Percentiles rank a stretch among this genome's conserved stretches.
Conservation (phyloP, 2,329 filamentous ascomycete genomes). For the Gyromitra esculenta region DNA sequence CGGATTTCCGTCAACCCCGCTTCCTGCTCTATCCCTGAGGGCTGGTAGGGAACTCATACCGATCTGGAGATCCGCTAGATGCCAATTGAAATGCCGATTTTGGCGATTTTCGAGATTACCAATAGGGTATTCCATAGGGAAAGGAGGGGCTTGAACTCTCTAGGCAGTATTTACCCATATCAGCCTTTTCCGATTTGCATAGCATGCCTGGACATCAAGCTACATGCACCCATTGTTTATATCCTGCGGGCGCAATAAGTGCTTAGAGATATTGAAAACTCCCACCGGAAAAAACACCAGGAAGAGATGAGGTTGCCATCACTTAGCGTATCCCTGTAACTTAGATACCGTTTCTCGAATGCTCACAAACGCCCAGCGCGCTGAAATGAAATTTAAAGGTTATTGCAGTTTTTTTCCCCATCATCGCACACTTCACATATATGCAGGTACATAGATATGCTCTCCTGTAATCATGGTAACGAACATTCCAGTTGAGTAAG, state of each 20-base stretch:
- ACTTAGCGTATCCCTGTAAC: conserved; percentile 15
- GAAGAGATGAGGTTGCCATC: conserved; percentile 42
- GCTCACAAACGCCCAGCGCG: conserved; percentile 13
- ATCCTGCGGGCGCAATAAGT: conserved; percentile 25
- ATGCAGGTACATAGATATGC: conserved; percentile 43
- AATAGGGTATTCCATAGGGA: conserved; percentile 42
- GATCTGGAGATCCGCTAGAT: conserved; percentile 24
- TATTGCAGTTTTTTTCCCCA: conserved; percentile 14
- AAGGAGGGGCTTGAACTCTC: conserved; percentile 16
- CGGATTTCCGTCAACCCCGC: conserved; percentile 29
- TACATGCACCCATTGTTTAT: conserved; percentile 13
- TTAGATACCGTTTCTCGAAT: conserved; percentile 7
- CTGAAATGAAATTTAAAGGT: conserved; percentile 8
- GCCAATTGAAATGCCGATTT: conserved; percentile 41
- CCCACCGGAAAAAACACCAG: conserved; percentile 30
- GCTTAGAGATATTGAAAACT: conserved; percentile 29
- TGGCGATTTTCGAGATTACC: conserved; percentile 32
- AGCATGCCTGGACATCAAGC: conserved; percentile 36
- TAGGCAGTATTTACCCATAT: conserved; percentile 47
- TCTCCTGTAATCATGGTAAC: conserved; percentile 34
- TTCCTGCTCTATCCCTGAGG: conserved; percentile 7
- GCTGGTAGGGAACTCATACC: conserved; percentile 6
- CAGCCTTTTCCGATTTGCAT: conserved; percentile 46
- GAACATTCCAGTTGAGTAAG: conserved; percentile 25
- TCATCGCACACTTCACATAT: conserved; percentile 36